A percentile compares a stretch with the other conserved stretches of the same genome.
These are phyloP conservation scores for Epichloe aotearoae DNA, from an alignment of 2,329 filamentous ascomycete genomes.

Conservation along the genomic window DNA sequence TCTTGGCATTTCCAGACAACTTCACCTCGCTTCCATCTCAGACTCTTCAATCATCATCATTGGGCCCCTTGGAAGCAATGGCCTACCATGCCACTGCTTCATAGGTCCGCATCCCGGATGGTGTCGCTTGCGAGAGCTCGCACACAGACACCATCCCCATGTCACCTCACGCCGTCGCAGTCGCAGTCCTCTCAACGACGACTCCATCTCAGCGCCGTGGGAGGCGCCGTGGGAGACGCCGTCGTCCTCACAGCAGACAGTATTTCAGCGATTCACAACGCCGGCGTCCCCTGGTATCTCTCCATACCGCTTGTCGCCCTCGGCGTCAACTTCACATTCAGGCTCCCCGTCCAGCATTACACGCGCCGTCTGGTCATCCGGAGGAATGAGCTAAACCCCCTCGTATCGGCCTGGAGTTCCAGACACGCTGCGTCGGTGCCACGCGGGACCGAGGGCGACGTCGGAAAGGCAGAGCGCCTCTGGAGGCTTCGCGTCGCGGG, in stretches of 20 bases:
- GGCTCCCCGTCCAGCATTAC: slow-evolving; percentile 35
- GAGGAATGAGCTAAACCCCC: slow-evolving; percentile 15
- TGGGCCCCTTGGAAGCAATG: slow-evolving; percentile 17
- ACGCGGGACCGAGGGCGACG: background rate
- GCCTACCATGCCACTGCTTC: slow-evolving; percentile 3
- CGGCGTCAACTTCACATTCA: slow-evolving; percentile 28
- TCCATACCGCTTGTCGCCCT: slow-evolving; percentile 40
- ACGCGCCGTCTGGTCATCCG: slow-evolving; percentile 18
- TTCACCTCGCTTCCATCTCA: no score
- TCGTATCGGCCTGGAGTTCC: slow-evolving; percentile 20
- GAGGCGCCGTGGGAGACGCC: slow-evolving; percentile 17
- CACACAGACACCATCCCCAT: background rate
- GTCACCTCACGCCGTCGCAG: background rate
- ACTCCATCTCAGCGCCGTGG: slow-evolving; percentile 22
- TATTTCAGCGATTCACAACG: slow-evolving; percentile 30
- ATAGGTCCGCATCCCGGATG: slow-evolving; percentile 2
- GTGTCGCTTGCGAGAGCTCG: background rate
- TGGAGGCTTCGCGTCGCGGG: slow-evolving; percentile 13
- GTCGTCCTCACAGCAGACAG: slow-evolving; percentile 28
- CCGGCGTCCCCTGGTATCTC: slow-evolving; percentile 39
- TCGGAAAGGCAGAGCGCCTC: slow-evolving; percentile 9
- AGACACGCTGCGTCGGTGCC: slow-evolving; percentile 11
- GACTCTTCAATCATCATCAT: background rate
- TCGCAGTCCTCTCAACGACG: slow-evolving; percentile 7
- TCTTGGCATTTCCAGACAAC: no score